Evolutionary conservation across 1,139 yeast species (phyloP).

Genomic region (Protomyces inundatus): DNA sequence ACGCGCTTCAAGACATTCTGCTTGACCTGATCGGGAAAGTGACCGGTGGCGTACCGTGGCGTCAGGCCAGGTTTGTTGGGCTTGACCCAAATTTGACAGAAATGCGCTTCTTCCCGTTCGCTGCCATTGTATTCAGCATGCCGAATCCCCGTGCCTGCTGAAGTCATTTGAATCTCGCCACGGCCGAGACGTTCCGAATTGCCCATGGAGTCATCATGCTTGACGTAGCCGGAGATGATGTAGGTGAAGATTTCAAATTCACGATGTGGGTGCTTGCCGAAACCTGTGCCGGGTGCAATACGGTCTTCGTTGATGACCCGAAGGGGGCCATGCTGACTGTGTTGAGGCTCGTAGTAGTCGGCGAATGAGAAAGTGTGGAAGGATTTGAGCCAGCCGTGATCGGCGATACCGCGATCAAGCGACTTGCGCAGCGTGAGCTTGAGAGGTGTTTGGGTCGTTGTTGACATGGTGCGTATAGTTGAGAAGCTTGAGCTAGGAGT

Average conservation of each 20-base stretch:
- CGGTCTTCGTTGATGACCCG: constrained; percentile 27
- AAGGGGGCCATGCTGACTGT: constrained; percentile 10
- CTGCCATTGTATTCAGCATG: constrained; percentile 25
- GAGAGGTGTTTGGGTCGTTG: neutral
- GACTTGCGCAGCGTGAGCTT: constrained; percentile 15
- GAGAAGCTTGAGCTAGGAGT: neutral
- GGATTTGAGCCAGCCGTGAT: constrained; percentile 25
- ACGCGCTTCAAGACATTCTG: constrained; percentile 7
- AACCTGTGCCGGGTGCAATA: constrained; percentile 19
- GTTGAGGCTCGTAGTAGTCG: constrained; percentile 11
- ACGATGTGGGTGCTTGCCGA: constrained; percentile 22
- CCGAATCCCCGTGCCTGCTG: constrained; percentile 26
- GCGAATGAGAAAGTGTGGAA: constrained; percentile 24
- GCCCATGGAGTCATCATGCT: constrained; percentile 26
- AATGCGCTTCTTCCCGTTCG: constrained; percentile 1
- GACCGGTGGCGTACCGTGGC: constrained; percentile 23
- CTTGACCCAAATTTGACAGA: constrained; percentile 26
- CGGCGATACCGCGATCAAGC: constrained; percentile 19
- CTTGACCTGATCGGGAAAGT: constrained; percentile 14
- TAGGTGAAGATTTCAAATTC: constrained; percentile 23
- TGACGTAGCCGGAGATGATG: constrained; percentile 17
- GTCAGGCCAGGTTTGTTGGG: constrained; percentile 10
- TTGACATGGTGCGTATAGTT: neutral
- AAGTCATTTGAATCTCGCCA: constrained; percentile 24
- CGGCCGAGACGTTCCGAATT: constrained; percentile 20